Base-by-base conservation (phyloP, 1,284 basidiomycete species). In the Sutorius eximius region DNA sequence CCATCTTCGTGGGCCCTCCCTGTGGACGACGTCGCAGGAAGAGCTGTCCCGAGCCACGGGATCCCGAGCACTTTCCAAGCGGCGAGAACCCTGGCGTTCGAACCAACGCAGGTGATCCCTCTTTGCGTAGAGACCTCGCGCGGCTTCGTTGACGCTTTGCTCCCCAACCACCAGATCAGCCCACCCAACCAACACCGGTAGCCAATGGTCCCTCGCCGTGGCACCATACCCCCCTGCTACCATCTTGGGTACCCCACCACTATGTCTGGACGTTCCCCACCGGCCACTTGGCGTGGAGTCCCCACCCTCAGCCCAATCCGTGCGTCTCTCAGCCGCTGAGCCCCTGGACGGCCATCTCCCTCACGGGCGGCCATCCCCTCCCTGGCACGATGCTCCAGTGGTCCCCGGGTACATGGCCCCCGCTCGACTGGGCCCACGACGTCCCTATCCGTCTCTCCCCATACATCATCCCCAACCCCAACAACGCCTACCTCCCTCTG, bases 401-500 rank as follows among this genome's bases (percentile, higher is more conserved):
- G 72, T 56, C 59, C 0, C 65, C 71, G 2, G 64, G 62, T 5
- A 59, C 62, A 5, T 73, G 70, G 68, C 66, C 69, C 11, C 69
- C 71, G 10, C 38, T 70, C 11, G 63, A 67, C 24, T 58, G 56
- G 61, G 40, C 57, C 13, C 53, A 20, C 16, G 53, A 64, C 33
- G 12, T 66, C 32, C 64, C 64, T 18, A 58, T 73, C 30, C 57
- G 54, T 29, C 63, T 77, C 45, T 68, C 69, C 1, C 72, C 70
- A 0, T 60, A 65, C 55, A 55, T 77, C 4, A 67, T 70, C 24
- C 71, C 71, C 7, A 77, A 77, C 44, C 75, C 75, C 0, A 56
- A 61, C 33, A 68, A 70, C 33, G 47, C 66, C 13, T 45, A 63
- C 16, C 51, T 70, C n/a, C 73, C 76, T 7, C 55, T 64, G 43